These are phyloP conservation scores for Aspergillus pseudonomiae DNA, from an alignment of 2,329 filamentous ascomycete genomes.

Conservation along the genomic window DNA sequence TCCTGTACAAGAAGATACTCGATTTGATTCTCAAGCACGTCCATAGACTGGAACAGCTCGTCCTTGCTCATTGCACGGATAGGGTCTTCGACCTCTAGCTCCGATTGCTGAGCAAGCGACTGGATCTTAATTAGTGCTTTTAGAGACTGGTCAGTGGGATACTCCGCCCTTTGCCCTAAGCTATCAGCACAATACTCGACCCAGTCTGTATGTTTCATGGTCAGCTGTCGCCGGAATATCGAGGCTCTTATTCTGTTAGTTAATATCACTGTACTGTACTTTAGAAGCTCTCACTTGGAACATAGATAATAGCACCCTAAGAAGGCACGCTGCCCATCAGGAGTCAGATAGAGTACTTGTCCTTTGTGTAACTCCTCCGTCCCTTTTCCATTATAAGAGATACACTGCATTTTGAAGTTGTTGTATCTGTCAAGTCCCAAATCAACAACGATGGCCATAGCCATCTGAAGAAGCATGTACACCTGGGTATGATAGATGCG, in stretches of 20 bases:
- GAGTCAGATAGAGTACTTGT: constrained; percentile 9
- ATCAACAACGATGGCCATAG: constrained; percentile 8
- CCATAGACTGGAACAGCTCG: neutral
- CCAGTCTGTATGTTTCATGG: constrained; percentile 10
- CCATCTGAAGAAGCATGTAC: constrained; percentile 11
- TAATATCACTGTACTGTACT: neutral
- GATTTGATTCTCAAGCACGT: neutral
- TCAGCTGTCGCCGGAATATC: constrained; percentile 11
- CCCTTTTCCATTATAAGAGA: constrained; percentile 1
- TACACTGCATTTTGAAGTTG: constrained; percentile 7
- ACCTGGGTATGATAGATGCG: constrained; percentile 5
- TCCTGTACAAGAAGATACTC: constrained; percentile 1
- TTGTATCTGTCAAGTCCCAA: constrained; percentile 10
- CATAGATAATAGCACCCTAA: constrained; percentile 12
- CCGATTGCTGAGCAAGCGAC: constrained; percentile 8
- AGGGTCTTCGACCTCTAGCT: neutral
- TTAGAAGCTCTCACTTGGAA: constrained; percentile 10
- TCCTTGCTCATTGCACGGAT: neutral
- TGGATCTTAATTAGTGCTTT: constrained; percentile 6
- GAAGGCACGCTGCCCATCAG: constrained; percentile 6
- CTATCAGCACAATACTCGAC: constrained; percentile 7
- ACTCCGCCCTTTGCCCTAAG: constrained; percentile 9
- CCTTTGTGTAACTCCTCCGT: constrained; percentile 1
- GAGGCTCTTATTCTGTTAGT: constrained; percentile 9
- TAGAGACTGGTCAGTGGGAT: constrained; percentile 7